A percentile compares a stretch with the other conserved stretches of the same genome.
phyloP scores from a whole-genome alignment of 345 rosid genomes.

The Brassica carinata region DNA sequence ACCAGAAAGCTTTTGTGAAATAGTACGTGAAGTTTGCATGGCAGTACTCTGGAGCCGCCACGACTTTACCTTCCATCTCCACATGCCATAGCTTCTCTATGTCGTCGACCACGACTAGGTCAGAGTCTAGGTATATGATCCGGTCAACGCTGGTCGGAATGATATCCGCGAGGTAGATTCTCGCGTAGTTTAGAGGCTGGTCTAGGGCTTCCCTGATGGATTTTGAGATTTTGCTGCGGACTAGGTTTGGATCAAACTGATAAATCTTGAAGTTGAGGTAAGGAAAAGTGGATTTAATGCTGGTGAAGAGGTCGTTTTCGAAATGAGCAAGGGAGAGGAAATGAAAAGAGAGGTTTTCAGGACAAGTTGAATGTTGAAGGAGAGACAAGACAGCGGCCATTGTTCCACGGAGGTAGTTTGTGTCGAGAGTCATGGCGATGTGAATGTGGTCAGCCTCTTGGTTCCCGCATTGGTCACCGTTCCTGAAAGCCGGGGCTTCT shows the following conservation, averaged over 20 bases:
- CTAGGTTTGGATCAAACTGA: conserved; percentile 53
- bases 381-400: conserved; percentile 70
- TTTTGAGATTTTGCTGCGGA: conserved; percentile 57
- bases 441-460: conserved; percentile 45
- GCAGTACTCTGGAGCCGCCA: conserved; percentile 75
- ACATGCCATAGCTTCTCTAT: conserved; percentile 56
- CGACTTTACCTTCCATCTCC: conserved; percentile 52
- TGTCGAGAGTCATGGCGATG: conserved; percentile 67
- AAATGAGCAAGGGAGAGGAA: conserved; percentile 54
- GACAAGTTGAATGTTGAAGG: conserved; percentile 60
- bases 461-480: conserved; percentile 46
- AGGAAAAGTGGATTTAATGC: conserved; percentile 61
- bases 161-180: conserved; percentile 63
- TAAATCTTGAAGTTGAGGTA: conserved; percentile 58
- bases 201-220: conserved; percentile 66
- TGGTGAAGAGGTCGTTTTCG: conserved; percentile 46
- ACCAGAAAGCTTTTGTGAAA: conserved; percentile 59
- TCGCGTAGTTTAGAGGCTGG: conserved; percentile 68
- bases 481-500: conserved; percentile 64
- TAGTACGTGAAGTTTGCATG: conserved; percentile 59
- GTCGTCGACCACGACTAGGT: conserved; percentile 67
- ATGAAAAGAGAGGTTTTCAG: conserved; percentile 67
- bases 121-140: conserved; percentile 66
- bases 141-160: conserved; percentile 42
- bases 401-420: conserved; percentile 72